Evolutionary conservation across 441 rosid species (phyloP).

Genomic region (Kokia cookei): DNA sequence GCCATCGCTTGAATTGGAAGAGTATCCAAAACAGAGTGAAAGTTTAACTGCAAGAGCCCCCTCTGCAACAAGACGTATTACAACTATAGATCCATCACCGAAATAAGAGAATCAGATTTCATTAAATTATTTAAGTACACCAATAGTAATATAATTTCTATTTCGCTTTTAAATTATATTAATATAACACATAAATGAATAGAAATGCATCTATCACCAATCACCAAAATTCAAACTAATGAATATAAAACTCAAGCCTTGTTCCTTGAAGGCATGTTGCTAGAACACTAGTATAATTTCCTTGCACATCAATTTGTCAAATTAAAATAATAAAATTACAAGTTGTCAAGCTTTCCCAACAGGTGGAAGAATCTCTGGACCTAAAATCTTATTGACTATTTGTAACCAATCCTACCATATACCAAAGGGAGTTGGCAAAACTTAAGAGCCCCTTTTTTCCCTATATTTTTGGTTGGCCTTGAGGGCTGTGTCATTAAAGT

Average conservation of each 20-base stretch:
- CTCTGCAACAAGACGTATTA: too few species aligned
- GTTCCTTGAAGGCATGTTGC: not conserved
- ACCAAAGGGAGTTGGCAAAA: not conserved
- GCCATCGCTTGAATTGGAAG: not conserved
- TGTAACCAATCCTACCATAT: not conserved
- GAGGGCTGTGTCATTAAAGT: not conserved
- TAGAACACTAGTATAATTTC: not conserved
- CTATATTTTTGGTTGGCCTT: not conserved
- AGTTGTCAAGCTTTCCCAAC: not conserved
- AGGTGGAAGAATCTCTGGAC: not conserved
- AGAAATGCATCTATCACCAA: not conserved
- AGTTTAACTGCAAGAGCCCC: too few species aligned
- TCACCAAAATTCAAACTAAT: not conserved
- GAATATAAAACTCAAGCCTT: not conserved
- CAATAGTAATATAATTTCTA: too few species aligned
- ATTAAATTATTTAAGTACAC: too few species aligned
- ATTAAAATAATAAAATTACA: not conserved
- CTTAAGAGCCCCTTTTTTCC: not conserved
- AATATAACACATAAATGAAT: too few species aligned
- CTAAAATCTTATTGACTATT: not conserved
- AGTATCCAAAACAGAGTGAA: too few species aligned
- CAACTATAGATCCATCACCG: too few species aligned
- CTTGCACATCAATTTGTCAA: not conserved
- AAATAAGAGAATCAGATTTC: too few species aligned
- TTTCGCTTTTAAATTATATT: too few species aligned